Conservation (phyloP, 768 basidiomycete genomes). For the Leccinum subgranulosum region DNA sequence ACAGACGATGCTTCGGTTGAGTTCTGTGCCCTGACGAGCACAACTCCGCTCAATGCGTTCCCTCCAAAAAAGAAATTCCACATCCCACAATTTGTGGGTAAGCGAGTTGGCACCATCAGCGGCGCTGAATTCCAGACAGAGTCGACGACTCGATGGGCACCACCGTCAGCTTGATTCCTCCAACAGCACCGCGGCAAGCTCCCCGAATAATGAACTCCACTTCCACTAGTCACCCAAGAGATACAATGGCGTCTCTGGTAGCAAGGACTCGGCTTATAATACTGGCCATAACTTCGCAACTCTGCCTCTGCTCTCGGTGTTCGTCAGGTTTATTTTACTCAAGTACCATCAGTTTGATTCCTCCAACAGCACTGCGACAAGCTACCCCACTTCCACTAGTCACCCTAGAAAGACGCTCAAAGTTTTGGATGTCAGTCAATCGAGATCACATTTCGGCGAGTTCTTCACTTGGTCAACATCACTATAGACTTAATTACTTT, state of each 20-base stretch:
- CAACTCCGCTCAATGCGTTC: constrained; percentile 19
- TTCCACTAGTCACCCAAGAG: not conserved
- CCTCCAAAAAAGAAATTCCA: constrained; percentile 6
- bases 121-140: not conserved
- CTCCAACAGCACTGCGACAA: not conserved
- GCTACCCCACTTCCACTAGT: not conserved
- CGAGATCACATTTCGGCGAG: not conserved
- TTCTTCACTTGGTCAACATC: not conserved
- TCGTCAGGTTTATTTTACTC: not conserved
- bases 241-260: not conserved
- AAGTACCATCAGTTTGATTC: too few relatives aligned
- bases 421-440: not conserved
- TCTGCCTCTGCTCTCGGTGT: not conserved
- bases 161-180: not conserved
- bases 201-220: not conserved
- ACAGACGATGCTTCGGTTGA: not conserved
- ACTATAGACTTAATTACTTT: not conserved
- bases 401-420: not conserved
- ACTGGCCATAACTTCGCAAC: too few relatives aligned
- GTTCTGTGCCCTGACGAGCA: constrained; percentile 1
- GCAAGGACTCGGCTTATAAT: not conserved
- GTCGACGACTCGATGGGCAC: not conserved
- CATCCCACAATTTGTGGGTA: constrained; percentile 7
- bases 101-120: not conserved
- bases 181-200: not conserved